A percentile compares a stretch with the other conserved stretches of the same genome.
These are phyloP conservation scores for Acacia concinna DNA, from an alignment of 331 rosid species.

Conservation along the genomic window DNA sequence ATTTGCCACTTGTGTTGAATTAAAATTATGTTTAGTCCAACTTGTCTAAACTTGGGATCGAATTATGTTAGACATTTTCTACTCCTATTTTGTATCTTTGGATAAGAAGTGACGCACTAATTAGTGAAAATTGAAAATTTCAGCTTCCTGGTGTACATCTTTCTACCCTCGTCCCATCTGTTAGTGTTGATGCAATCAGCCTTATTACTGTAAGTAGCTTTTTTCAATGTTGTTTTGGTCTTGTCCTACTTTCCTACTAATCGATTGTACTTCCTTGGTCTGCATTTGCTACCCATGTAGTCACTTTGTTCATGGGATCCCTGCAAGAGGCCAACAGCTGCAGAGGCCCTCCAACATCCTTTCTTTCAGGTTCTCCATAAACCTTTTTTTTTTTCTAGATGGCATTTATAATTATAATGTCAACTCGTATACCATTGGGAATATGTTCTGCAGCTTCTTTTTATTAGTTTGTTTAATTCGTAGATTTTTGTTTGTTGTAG, in stretches of 20 bases:
- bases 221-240: constrained; percentile 1
- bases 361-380: constrained; percentile 73
- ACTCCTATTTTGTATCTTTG: neutral
- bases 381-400: constrained; percentile 2
- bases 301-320: constrained; percentile 99
- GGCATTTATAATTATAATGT: neutral
- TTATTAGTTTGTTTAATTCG: neutral
- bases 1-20: neutral
- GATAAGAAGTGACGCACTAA: constrained; percentile 10
- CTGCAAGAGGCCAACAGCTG: constrained; percentile 87
- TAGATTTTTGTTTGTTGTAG: constrained; percentile 42
- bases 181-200: constrained; percentile 69
- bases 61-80: neutral
- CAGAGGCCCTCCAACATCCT: constrained; percentile 95
- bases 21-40: neutral
- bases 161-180: constrained; percentile 68
- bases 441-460: neutral
- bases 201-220: constrained; percentile 69
- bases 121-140: constrained; percentile 7
- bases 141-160: constrained; percentile 81
- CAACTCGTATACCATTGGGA: neutral
- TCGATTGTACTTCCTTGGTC: neutral
- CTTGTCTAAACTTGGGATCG: neutral
- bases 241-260: neutral
- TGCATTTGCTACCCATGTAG: constrained; percentile 39